Base-by-base conservation (phyloP, 257 asterid species). In the Solanum ossicruentum region DNA sequence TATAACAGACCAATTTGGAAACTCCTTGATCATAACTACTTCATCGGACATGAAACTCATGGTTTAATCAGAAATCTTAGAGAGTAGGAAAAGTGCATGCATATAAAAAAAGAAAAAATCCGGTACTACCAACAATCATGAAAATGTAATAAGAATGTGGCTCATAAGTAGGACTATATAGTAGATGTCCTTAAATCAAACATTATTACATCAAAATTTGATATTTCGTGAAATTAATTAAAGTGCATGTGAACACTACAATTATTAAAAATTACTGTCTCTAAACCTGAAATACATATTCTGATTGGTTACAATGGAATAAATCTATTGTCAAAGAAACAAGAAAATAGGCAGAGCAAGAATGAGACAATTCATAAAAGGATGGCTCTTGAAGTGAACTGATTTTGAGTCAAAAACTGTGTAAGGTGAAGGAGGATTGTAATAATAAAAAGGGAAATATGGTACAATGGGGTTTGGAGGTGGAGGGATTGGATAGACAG, bases 391-490 rank as follows among this genome's bases (percentile, higher is more conserved):
- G 77, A 84, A 65, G 73, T 66, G 78, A n/a, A 63, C 57, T 52
- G 96, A 91, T 82, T 67, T 65, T 4, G 89, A 87, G 12, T 12
- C 78, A 15, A 36, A 4, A 36, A 75, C 47, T 11, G 83, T 12
- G 75, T 84, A 84, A 32, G 89, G 86, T 17, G 97, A 90, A 2
- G 96, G 91, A 1, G 92, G 92, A 70, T 18, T 88, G 84, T 89
- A 20, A 80, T 13, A 89, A 86, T 91, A 91, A 80, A 6, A 90
- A 5, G 98, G 97, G 65, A 81, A 93, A 63, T 91, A 91, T 0
- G 95, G 88, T 13, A 88, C 70, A 60, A 91, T 86, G 10, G 93
- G 94, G 73, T 88, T 89, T 5, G 98, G 98, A n/a, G 96, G 95
- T 55, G 93, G 88, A 18, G 95, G 96, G 5, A 75, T 82, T 0